These are phyloP conservation scores for Tetrapisispora arboricola DNA, from an alignment of 805 yeast genomes.

Conservation along the genomic window DNA sequence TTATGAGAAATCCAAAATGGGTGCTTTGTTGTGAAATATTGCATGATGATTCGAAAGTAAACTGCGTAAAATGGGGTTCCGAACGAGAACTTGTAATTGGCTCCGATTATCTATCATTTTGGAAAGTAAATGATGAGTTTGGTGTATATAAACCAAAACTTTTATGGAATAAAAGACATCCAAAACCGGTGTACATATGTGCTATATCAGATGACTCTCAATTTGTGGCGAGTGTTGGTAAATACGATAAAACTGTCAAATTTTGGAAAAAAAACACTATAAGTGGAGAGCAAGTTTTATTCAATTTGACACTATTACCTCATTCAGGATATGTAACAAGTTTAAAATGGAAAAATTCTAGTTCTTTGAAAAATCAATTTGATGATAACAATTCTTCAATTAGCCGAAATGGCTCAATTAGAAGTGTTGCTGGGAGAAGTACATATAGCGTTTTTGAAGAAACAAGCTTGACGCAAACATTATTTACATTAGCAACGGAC, in stretches of 20 bases:
- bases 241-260: constrained; percentile 57
- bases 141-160: constrained; percentile 30
- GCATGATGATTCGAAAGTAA: constrained; percentile 30
- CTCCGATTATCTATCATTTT: constrained; percentile 43
- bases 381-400: neutral
- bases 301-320: constrained; percentile 59
- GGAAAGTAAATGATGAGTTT: constrained; percentile 38
- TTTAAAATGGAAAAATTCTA: constrained; percentile 43
- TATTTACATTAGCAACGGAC: constrained; percentile 60
- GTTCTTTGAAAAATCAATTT: neutral
- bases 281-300: constrained; percentile 50
- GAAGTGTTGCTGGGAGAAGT: constrained; percentile 24
- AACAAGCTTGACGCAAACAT: constrained; percentile 31
- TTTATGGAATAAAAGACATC: constrained; percentile 38
- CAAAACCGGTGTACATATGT: constrained; percentile 49
- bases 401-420: neutral
- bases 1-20: constrained; percentile 40
- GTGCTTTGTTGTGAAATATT: constrained; percentile 25
- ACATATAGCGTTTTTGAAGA: constrained; percentile 3
- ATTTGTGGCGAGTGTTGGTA: constrained; percentile 53
- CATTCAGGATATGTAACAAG: constrained; percentile 51
- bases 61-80: constrained; percentile 46
- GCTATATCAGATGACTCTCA: constrained; percentile 58
- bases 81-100: constrained; percentile 52
- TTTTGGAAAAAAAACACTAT: constrained; percentile 70